Evolutionary conservation across 306 rosid genomes (phyloP).

Genomic region (Inga leiocalycina): DNA sequence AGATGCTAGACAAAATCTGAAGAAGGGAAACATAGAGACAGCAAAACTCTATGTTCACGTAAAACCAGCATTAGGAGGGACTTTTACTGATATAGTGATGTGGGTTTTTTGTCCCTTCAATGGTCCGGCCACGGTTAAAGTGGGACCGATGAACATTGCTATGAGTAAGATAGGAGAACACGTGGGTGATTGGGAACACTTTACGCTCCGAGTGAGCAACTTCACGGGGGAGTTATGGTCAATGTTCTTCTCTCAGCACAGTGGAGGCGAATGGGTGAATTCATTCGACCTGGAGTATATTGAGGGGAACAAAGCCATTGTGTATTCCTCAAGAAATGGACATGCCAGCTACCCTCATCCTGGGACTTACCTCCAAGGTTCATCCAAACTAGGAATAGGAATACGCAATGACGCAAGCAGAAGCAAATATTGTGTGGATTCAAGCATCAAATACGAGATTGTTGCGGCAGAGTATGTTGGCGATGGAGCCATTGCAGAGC

Average conservation of each 20-base stretch:
- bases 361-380: conserved; percentile 71
- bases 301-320: conserved; percentile 55
- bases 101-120: conserved; percentile 84
- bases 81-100: conserved; percentile 77
- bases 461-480: conserved; percentile 71
- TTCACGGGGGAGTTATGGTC: conserved; percentile 65
- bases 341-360: conserved; percentile 85
- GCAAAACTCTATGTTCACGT: conserved; percentile 78
- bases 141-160: conserved; percentile 48
- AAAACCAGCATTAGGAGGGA: conserved; percentile 80
- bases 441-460: conserved; percentile 57
- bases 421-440: conserved; percentile 58
- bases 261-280: conserved; percentile 73
- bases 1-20: conserved; percentile 43
- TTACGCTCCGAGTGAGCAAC: conserved; percentile 73
- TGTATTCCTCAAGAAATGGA: conserved; percentile 75
- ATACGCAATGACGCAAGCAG: conserved; percentile 56
- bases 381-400: conserved; percentile 68
- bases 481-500: conserved; percentile 50
- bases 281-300: conserved; percentile 62
- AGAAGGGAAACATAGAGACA: conserved; percentile 63
- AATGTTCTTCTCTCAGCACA: conserved; percentile 68
- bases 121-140: conserved; percentile 67
- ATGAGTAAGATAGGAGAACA: conserved; percentile 69
- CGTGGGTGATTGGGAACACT: conserved; percentile 81